A percentile compares a stretch with the other conserved stretches of the same genome.
These are phyloP conservation scores for Breviolum minutum DNA, from an alignment of 73 alveolate species.

Conservation along the genomic window DNA sequence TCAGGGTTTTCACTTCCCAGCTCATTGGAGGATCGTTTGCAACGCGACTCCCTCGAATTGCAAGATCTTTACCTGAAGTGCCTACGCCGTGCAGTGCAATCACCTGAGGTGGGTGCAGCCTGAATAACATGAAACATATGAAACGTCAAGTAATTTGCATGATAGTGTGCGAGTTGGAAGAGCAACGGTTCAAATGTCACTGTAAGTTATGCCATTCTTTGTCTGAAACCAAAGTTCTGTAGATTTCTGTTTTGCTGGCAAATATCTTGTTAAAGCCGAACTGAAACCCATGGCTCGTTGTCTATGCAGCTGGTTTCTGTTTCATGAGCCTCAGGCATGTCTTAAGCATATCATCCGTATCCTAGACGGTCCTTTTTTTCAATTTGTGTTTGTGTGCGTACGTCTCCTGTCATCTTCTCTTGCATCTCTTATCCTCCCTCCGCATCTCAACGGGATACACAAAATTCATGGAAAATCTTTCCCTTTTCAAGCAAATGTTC, in stretches of 20 bases:
- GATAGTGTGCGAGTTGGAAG: no score
- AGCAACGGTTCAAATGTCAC: no score
- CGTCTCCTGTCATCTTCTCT: no score
- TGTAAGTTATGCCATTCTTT: not conserved
- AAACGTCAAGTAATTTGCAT: no score
- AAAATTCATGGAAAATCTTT: no score
- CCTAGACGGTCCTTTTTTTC: not conserved
- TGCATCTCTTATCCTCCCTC: no score
- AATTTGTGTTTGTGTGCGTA: no score
- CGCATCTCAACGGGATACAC: no score
- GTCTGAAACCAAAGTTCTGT: not conserved
- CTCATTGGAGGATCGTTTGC: not conserved
- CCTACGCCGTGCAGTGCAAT: not conserved
- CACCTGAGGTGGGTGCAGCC: not conserved
- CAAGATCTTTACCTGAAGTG: not conserved
- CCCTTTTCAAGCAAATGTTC: not conserved
- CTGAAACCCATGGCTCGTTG: no score
- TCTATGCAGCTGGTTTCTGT: no score
- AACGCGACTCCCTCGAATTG: conserved; percentile 21
- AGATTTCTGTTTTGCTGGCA: no score
- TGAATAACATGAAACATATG: not conserved
- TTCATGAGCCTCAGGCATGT: not conserved
- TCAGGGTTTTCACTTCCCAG: not conserved
- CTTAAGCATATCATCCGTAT: not conserved
- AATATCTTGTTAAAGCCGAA: not conserved